Evolutionary conservation across 352 stramenopile species (phyloP).

Genomic region (Phytophthora pisi): DNA sequence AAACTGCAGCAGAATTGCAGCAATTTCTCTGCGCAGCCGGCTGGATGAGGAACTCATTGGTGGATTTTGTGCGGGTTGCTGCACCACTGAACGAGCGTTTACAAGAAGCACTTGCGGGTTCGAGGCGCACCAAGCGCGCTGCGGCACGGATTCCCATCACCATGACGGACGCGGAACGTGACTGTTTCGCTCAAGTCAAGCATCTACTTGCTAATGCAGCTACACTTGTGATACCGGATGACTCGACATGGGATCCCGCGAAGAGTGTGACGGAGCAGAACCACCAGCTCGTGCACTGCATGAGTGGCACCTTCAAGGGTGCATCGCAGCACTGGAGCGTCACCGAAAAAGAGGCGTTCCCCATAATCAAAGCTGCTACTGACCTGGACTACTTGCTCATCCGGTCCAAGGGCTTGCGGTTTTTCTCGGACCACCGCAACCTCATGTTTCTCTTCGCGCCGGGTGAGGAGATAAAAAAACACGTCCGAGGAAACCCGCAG

Average conservation of each 20-base stretch:
- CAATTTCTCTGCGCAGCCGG: background rate
- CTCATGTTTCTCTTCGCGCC: background rate
- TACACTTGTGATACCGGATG: background rate
- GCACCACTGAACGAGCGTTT: background rate
- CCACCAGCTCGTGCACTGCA: background rate
- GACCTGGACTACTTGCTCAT: background rate
- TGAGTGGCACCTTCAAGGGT: background rate
- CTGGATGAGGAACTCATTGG: background rate
- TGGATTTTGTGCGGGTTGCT: background rate
- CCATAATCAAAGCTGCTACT: background rate
- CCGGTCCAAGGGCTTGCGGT: background rate
- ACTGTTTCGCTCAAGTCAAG: background rate
- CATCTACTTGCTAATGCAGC: background rate
- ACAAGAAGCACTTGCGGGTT: background rate
- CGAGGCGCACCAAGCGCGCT: background rate
- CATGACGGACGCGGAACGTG: background rate
- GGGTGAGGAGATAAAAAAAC: background rate
- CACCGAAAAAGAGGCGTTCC: background rate
- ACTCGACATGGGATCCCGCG: background rate
- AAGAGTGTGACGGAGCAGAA: background rate
- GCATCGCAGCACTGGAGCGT: background rate
- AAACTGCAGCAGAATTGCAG: background rate
- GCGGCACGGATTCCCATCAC: background rate
- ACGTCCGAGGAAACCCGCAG: background rate
- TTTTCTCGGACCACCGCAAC: background rate